A percentile compares a stretch with the other conserved stretches of the same genome.
phyloP scores from a whole-genome alignment of 2,329 filamentous ascomycete species.

The Ophiosphaerella narmari region DNA sequence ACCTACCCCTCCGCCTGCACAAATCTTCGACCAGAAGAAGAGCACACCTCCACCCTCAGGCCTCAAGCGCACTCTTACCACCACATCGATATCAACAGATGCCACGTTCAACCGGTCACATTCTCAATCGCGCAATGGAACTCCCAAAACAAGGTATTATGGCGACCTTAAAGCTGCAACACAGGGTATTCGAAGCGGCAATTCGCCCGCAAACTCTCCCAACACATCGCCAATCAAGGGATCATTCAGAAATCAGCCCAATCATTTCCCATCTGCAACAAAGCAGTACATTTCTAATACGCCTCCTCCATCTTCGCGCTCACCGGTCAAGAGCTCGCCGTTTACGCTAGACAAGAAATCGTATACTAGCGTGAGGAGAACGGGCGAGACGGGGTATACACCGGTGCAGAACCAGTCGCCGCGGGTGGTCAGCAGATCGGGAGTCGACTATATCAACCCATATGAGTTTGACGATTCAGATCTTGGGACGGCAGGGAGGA shows the following conservation, averaged over 20 bases:
- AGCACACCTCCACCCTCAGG: constrained; percentile 21
- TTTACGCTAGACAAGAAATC: constrained; percentile 41
- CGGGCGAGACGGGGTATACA: constrained; percentile 36
- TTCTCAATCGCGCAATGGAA: constrained; percentile 32
- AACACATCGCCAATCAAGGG: constrained; percentile 28
- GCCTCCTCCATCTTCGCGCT: constrained; percentile 15
- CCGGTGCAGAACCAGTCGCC: constrained; percentile 41
- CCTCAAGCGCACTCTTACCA: constrained; percentile 31
- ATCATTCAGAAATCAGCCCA: constrained; percentile 19
- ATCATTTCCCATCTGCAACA: constrained; percentile 31
- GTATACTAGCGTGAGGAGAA: constrained; percentile 38
- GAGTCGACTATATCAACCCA: constrained; percentile 52
- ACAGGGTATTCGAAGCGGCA: constrained; percentile 39
- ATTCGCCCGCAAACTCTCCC: constrained; percentile 30
- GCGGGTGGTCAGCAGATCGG: constrained; percentile 53
- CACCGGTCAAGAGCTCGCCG: constrained; percentile 23
- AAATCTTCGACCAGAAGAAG: constrained; percentile 17
- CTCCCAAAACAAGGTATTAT: constrained; percentile 53
- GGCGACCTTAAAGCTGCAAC: constrained; percentile 53
- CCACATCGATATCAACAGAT: constrained; percentile 33
- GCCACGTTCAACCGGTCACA: constrained; percentile 36
- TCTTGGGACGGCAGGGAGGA: constrained; percentile 34
- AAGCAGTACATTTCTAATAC: constrained; percentile 38
- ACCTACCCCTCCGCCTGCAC: constrained; percentile 43
- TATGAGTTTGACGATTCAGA: constrained; percentile 38